phyloP scores from a whole-genome alignment of 768 basidiomycete genomes.

The Rhodotorula graminis region DNA sequence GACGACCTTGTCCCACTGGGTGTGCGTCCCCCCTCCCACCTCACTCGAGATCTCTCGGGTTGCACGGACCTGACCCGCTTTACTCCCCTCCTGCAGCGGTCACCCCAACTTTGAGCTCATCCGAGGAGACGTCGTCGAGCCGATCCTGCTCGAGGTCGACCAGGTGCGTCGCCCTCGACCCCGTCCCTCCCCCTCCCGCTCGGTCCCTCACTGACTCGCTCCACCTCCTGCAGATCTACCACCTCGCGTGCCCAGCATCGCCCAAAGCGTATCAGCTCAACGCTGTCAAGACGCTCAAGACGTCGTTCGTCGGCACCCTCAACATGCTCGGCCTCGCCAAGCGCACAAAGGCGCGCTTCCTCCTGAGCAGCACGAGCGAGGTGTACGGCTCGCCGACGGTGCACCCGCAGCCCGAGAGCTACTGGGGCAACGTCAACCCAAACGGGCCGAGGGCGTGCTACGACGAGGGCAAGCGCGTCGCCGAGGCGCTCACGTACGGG shows the following conservation, averaged over 20 bases:
- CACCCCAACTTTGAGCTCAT: slow-evolving; percentile 99
- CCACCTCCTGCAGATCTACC: slow-evolving; percentile 79
- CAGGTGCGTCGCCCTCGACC: slow-evolving; percentile 45
- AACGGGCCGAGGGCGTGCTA: slow-evolving; percentile 64
- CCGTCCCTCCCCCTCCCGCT: background rate
- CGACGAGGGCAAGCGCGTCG: slow-evolving; percentile 98
- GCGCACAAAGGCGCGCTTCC: slow-evolving; percentile 92
- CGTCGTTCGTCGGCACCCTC: slow-evolving; percentile 94
- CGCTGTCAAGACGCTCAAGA: slow-evolving; percentile 96
- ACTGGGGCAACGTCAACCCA: slow-evolving; percentile 75
- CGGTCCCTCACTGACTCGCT: background rate
- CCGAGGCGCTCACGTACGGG: slow-evolving; percentile 94
- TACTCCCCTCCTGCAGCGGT: slow-evolving; percentile 53
- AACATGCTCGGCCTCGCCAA: slow-evolving; percentile 99
- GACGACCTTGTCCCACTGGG: slow-evolving; percentile 92
- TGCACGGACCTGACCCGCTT: background rate
- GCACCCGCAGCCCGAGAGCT: slow-evolving; percentile 69
- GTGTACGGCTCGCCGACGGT: slow-evolving; percentile 98
- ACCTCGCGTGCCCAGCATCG: slow-evolving; percentile 82
- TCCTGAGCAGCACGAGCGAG: slow-evolving; percentile 94
- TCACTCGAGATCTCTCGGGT: background rate
- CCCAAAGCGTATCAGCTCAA: slow-evolving; percentile 75
- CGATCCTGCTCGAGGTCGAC: slow-evolving; percentile 98
- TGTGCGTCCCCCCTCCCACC: slow-evolving; percentile 43
- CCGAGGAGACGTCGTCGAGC: slow-evolving; percentile 93